Evolutionary conservation across 352 stramenopile genomes (phyloP).

Genomic region (Phytophthora rubi): DNA sequence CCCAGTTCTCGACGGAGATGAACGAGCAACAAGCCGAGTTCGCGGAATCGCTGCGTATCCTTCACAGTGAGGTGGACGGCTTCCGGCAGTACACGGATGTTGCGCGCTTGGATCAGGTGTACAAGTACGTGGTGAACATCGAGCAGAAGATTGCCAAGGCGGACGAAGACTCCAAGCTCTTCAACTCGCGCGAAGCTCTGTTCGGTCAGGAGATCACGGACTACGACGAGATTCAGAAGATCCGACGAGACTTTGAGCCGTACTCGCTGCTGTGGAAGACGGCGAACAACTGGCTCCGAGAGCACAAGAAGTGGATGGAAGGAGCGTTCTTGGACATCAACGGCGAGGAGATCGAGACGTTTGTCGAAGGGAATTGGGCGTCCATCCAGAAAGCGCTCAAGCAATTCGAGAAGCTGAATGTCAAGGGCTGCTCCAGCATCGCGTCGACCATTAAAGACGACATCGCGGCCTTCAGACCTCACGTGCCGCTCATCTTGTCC

Average conservation of each 20-base stretch:
- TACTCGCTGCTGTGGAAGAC: conserved; percentile 96
- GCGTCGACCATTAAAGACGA: conserved; percentile 90
- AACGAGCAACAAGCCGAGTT: conserved; percentile 94
- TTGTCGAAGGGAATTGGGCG: conserved; percentile 81
- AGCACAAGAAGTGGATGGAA: conserved; percentile 94
- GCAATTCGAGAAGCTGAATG: conserved; percentile 91
- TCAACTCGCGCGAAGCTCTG: conserved; percentile 92
- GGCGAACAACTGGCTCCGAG: conserved; percentile 90
- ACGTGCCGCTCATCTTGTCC: conserved; percentile 90
- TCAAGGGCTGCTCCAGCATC: conserved; percentile 88
- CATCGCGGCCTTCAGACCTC: conserved; percentile 90
- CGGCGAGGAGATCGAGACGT: conserved; percentile 92
- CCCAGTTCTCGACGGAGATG: conserved; percentile 90
- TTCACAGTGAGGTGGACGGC: conserved; percentile 90
- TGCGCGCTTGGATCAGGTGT: conserved; percentile 82
- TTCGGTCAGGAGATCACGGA: conserved; percentile 91
- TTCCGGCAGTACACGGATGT: conserved; percentile 91
- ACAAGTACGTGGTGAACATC: conserved; percentile 88
- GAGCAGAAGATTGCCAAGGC: conserved; percentile 89
- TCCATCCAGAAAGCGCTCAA: conserved; percentile 93
- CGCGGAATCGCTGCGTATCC: conserved; percentile 74
- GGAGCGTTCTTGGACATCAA: conserved; percentile 91
- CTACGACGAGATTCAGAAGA: conserved; percentile 91
- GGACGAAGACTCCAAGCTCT: conserved; percentile 89
- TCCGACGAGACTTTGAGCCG: conserved; percentile 93